Conservation (phyloP, 331 rosid species). For the Quercus phellos region DNA sequence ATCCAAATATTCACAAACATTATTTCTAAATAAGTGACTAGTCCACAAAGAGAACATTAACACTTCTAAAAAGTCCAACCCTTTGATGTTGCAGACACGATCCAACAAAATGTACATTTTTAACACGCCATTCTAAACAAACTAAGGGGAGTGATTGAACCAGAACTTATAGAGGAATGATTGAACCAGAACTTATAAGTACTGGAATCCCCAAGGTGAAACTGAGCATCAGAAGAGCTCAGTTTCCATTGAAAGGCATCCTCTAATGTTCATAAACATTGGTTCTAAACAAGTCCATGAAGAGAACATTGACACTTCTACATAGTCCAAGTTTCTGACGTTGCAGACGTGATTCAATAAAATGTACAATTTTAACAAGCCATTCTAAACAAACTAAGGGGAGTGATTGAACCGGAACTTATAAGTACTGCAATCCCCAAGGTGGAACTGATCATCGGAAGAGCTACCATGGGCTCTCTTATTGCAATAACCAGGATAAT, state of each 20-base stretch:
- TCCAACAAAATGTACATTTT: neutral
- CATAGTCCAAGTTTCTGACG: neutral
- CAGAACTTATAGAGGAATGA: slow-evolving; percentile 31
- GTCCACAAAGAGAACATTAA: neutral
- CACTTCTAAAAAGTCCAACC: neutral
- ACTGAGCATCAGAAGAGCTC: slow-evolving; percentile 40
- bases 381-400: slow-evolving; percentile 4
- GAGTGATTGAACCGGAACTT: slow-evolving; percentile 44
- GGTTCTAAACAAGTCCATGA: neutral
- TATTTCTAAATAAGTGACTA: neutral
- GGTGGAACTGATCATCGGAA: slow-evolving; percentile 43
- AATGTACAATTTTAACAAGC: neutral
- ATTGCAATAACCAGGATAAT: slow-evolving; percentile 69
- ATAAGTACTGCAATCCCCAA: slow-evolving; percentile 59
- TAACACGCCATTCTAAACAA: neutral
- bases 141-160: slow-evolving; percentile 22
- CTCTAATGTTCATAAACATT: neutral
- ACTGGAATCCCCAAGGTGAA: slow-evolving; percentile 45
- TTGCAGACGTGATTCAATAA: neutral
- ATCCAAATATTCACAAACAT: neutral
- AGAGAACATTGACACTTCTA: neutral
- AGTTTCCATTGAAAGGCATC: neutral
- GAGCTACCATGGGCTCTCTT: slow-evolving; percentile 67
- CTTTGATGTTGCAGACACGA: neutral
- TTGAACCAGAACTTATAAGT: slow-evolving; percentile 36